A percentile compares a stretch with the other conserved stretches of the same genome.
Conservation (phyloP, 108 stramenopile species). For the Nitzschia sp. region DNA sequence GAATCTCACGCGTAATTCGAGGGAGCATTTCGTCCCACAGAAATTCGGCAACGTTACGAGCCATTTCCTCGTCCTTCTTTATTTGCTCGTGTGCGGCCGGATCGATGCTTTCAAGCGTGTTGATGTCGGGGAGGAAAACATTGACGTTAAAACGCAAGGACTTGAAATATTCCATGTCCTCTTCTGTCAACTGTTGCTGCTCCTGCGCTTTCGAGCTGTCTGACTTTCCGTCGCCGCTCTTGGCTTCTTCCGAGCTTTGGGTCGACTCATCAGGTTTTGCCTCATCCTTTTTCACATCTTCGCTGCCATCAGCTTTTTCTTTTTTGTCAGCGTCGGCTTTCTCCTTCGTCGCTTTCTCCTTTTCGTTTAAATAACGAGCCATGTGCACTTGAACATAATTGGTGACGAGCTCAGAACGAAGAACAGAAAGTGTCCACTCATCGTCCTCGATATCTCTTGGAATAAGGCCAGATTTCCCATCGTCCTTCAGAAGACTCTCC, state of each 20-base stretch:
- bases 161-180: constrained; percentile 71
- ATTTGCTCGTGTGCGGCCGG: constrained; percentile 58
- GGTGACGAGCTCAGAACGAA: constrained; percentile 86
- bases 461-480: constrained; percentile 18
- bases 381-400: constrained; percentile 65
- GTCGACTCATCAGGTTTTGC: constrained; percentile 13
- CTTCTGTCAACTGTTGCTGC: constrained; percentile 48
- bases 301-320: constrained; percentile 21
- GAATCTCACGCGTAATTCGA: constrained; percentile 61
- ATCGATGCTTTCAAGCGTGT: constrained; percentile 60
- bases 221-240: constrained; percentile 22
- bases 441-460: constrained; percentile 66
- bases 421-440: constrained; percentile 73
- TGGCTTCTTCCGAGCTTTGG: constrained; percentile 11
- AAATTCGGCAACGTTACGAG: constrained; percentile 69
- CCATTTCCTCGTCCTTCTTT: constrained; percentile 84
- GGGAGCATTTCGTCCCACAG: constrained; percentile 90
- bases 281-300: constrained; percentile 26
- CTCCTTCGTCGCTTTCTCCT: constrained; percentile 31
- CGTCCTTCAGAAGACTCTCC: constrained; percentile 39
- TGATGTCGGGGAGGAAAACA: constrained; percentile 84
- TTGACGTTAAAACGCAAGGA: constrained; percentile 86
- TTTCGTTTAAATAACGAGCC: constrained; percentile 45
- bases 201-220: constrained; percentile 25
- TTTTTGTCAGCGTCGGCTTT: constrained; percentile 25